A percentile compares a stretch with the other conserved stretches of the same genome.
Evolutionary conservation across 2,329 filamentous ascomycete genomes (phyloP).

Genomic region (Pestalotiopsis sp.): DNA sequence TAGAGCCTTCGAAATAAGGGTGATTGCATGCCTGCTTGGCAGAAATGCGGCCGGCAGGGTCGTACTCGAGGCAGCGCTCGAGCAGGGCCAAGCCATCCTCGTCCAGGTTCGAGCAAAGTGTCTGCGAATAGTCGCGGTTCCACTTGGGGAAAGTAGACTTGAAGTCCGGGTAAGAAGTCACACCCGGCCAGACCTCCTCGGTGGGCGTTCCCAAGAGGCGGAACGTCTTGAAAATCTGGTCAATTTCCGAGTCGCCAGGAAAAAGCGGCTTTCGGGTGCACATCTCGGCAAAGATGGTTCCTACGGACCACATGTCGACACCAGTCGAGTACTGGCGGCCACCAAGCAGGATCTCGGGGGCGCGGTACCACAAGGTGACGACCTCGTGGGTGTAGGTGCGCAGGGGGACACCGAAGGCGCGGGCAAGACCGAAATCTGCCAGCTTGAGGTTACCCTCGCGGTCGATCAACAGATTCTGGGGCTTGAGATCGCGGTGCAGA

Average conservation of each 20-base stretch:
- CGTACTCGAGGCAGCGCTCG: slow-evolving; percentile 78
- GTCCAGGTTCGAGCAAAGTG: slow-evolving; percentile 74
- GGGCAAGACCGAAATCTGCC: slow-evolving; percentile 86
- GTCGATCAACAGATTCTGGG: slow-evolving; percentile 87
- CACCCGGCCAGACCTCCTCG: slow-evolving; percentile 83
- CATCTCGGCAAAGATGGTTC: slow-evolving; percentile 96
- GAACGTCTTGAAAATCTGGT: slow-evolving; percentile 96
- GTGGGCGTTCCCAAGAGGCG: slow-evolving; percentile 80
- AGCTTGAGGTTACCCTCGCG: slow-evolving; percentile 87
- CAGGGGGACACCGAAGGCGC: slow-evolving; percentile 88
- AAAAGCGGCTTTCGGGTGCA: slow-evolving; percentile 91
- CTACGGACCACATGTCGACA: slow-evolving; percentile 95
- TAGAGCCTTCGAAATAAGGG: slow-evolving; percentile 70
- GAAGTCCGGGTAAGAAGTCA: slow-evolving; percentile 94
- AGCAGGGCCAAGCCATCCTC: slow-evolving; percentile 70
- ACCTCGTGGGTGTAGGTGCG: slow-evolving; percentile 95
- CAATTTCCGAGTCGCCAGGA: slow-evolving; percentile 90
- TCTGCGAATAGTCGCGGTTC: slow-evolving; percentile 68
- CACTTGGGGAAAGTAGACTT: slow-evolving; percentile 92
- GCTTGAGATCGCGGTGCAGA: slow-evolving; percentile 86
- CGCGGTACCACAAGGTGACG: slow-evolving; percentile 90
- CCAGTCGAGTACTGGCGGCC: slow-evolving; percentile 92
- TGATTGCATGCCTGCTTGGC: slow-evolving; percentile 87
- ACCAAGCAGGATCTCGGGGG: slow-evolving; percentile 87
- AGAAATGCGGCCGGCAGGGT: slow-evolving; percentile 83